phyloP scores from a whole-genome alignment of 2,329 filamentous ascomycete genomes.

The Nothophoma quercina region DNA sequence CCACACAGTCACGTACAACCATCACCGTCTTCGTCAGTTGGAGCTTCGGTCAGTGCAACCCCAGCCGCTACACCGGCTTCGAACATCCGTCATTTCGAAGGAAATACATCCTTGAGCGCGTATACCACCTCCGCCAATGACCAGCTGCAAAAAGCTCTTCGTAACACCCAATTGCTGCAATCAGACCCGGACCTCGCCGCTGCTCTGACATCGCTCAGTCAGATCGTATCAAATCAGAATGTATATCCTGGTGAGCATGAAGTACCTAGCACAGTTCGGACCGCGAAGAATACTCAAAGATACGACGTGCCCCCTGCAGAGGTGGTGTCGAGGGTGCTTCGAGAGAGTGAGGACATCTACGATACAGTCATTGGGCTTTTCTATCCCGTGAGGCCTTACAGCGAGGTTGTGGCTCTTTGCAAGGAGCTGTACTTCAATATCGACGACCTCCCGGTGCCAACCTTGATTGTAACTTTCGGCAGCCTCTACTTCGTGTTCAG shows the following conservation, averaged over 20 bases:
- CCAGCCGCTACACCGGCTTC: conserved; percentile 30
- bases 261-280: background rate
- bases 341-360: conserved; percentile 15
- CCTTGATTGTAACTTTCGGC: conserved; percentile 49
- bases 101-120: conserved; percentile 15
- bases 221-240: conserved; percentile 15
- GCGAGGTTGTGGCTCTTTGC: conserved; percentile 8
- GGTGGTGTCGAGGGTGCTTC: conserved; percentile 14
- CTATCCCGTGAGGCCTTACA: conserved; percentile 18
- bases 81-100: conserved; percentile 36
- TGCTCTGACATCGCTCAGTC: conserved; percentile 18
- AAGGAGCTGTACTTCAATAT: conserved; percentile 48
- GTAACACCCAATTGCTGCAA: conserved; percentile 11
- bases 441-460: conserved; percentile 42
- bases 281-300: background rate
- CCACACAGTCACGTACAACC: background rate
- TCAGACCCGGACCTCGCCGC: conserved; percentile 18
- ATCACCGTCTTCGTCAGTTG: conserved; percentile 7
- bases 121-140: conserved; percentile 16
- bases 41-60: conserved; percentile 44
- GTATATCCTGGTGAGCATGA: conserved; percentile 10
- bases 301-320: conserved; percentile 15
- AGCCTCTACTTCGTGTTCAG: conserved; percentile 49
- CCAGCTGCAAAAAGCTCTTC: conserved; percentile 13
- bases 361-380: conserved; percentile 12